Base-by-base conservation (phyloP, 2,329 filamentous ascomycete species). In the Colletotrichum sp. region DNA sequence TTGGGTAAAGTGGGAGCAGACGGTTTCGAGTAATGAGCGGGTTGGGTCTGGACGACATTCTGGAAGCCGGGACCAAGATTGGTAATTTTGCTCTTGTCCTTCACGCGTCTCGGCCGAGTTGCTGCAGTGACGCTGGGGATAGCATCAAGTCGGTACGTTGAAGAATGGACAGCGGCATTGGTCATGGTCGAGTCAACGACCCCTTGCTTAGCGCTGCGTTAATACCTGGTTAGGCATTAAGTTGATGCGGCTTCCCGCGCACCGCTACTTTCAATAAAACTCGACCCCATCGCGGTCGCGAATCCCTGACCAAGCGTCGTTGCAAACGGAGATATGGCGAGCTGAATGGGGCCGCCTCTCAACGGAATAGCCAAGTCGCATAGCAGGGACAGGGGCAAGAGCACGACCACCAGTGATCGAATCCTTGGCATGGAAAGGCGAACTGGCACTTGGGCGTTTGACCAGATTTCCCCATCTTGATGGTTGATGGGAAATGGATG, bases 171-270 rank as follows among this genome's bases (percentile, higher is more conserved):
- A 65, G 26, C 70, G 43, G 58, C 64, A 75, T 73, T 52, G 55
- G 67, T 43, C 55, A 55, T 62, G 56, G 68, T 87, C 85, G 85
- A 87, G 85, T 86, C 85, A 79, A 81, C 78, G 70, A 75, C 65
- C 79, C 80, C 83, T 79, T 81, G 80, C 78, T 73, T 77, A 79
- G 70, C 43, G 64, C 70, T 67, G 55, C 73, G 70, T 68, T 58
- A 60, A 68, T 77, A 80, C 74, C 79, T 79, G 79, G 79, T 80
- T 78, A 80, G 80, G 77, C 78, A 81, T 81, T 79, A 81, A 80
- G 80, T 78, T 79, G 74, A 82, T 86, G 86, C 84, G 81, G 81
- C 79, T 78, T 81, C 78, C 85, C 85, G 85, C 34, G 73, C 70
- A 73, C 73, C 73, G 73, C 69, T 75, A 64, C n/a, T 73, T 73